Evolutionary conservation across 345 rosid species (phyloP).

Genomic region (Eucalyptus erythrocorys): DNA sequence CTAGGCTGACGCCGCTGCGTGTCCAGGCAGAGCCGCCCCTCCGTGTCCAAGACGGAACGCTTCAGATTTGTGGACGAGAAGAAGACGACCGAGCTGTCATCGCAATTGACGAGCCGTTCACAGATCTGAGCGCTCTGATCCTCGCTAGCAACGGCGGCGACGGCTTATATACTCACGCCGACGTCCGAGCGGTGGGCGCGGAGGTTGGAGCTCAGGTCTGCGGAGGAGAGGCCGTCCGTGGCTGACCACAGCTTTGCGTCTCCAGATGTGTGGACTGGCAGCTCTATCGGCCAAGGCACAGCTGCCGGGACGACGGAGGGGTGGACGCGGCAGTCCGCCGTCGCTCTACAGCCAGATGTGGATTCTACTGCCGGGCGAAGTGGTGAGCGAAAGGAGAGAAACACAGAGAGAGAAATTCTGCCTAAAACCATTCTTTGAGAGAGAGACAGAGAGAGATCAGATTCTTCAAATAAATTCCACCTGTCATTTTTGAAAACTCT

Average conservation of each 20-base stretch:
- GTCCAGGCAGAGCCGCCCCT: neutral
- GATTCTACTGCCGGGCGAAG: too few species aligned
- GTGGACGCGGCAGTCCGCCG: neutral
- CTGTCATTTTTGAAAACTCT: too few species aligned
- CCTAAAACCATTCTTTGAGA: too few species aligned
- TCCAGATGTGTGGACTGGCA: accelerated
- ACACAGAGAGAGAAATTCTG: too few species aligned
- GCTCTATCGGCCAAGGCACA: neutral
- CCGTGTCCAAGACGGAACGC: neutral
- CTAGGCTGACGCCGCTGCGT: neutral
- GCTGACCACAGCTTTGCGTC: neutral
- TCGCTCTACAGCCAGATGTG: too few species aligned
- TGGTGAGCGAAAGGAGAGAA: accelerated
- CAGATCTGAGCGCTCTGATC: neutral
- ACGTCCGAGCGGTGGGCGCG: neutral
- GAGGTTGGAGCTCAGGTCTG: neutral
- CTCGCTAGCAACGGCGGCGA: accelerated
- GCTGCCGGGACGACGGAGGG: neutral
- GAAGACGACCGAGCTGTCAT: neutral
- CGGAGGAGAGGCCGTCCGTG: neutral
- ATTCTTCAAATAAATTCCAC: too few species aligned
- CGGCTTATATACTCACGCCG: neutral
- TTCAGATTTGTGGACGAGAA: neutral
- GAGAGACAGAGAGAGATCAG: too few species aligned
- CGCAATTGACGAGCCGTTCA: neutral